Evolutionary conservation across 805 yeast genomes (phyloP).

Genomic region (Torulaspora indica): DNA sequence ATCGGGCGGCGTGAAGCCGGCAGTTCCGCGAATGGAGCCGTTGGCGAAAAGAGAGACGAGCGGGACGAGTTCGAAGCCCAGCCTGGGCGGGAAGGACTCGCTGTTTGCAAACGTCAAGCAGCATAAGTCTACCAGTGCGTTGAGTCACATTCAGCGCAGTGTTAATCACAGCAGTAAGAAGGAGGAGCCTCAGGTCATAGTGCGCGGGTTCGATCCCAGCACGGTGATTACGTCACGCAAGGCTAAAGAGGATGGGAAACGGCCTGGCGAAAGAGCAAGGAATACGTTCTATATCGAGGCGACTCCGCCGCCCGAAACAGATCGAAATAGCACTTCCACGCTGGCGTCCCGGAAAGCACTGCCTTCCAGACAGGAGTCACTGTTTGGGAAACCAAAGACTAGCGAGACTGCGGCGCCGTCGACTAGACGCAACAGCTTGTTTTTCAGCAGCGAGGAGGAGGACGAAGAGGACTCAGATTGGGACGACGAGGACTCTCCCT

Average conservation of each 20-base stretch:
- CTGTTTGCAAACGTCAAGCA: conserved; percentile 6
- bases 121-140: conserved; percentile 10
- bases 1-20: not conserved
- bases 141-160: conserved; percentile 3
- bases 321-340: conserved; percentile 1
- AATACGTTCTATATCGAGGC: conserved; percentile 13
- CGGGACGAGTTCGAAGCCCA: not conserved
- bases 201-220: conserved; percentile 28
- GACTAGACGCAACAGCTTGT: conserved; percentile 18
- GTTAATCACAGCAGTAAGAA: conserved; percentile 7
- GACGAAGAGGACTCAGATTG: conserved; percentile 37
- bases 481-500: conserved; percentile 31
- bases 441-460: conserved; percentile 36
- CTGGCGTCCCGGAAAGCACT: conserved; percentile 9
- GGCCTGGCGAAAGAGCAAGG: conserved; percentile 1
- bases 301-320: conserved; percentile 14
- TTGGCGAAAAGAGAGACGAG: conserved; percentile 1
- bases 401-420: conserved; percentile 6
- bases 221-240: conserved; percentile 15
- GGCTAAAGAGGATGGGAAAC: not conserved
- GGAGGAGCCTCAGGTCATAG: conserved; percentile 22
- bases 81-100: conserved; percentile 2
- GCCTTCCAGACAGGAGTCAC: conserved; percentile 15
- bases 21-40: conserved; percentile 2
- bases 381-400: conserved; percentile 16